Base-by-base conservation (phyloP, 2,329 filamentous ascomycete genomes). In the Trichoderma atrobrunneum region DNA sequence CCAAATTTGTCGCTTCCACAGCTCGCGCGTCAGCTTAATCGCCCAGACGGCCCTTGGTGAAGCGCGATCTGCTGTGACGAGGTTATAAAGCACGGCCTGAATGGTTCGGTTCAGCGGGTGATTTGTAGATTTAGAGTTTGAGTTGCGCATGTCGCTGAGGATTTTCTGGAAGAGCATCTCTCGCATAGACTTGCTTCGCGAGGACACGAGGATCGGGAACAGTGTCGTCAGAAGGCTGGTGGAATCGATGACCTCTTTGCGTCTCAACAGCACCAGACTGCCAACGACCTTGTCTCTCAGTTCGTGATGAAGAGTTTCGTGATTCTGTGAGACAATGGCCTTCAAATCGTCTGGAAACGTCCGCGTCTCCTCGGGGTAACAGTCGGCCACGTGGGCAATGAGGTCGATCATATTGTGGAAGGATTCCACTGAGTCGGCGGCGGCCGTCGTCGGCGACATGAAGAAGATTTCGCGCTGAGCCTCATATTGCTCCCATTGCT, bases 1-100 rank as follows among this genome's bases (percentile, higher is more conserved):
- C 96, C 96, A 99, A 74, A 98, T 91, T 77, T 98, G 95, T 61
- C 95, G 89, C 83, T 95, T 97, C 96, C 96, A 99, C 78, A 99
- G 85, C 84, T 99, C 96, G 74, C 95, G 89, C 5, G 95, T 97
- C 75, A 99, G 88, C 82, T 98, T 98, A 73, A 98, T 94, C 4
- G 96, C 94, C 96, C 96, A 99, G 64, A 99, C 87, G 5, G 93
- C 94, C 78, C 97, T 96, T 1, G 93, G 87, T 0, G 94, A 97
- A 10, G 92, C 87, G 56, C 92, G 90, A 80, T 99, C 95, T 4
- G 92, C 93, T 18, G 93, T 93, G 59, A 98, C 89, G 28, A 98
- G 87, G 81, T 97, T 97, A 85, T 94, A 97, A 32, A 98, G 89
- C 14, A 97, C 93, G 3, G 93, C 97, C 82, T 99, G 96, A 73